Evolutionary conservation across 169 alveolate species (phyloP).

Genomic region (Plasmodium gaboni): DNA sequence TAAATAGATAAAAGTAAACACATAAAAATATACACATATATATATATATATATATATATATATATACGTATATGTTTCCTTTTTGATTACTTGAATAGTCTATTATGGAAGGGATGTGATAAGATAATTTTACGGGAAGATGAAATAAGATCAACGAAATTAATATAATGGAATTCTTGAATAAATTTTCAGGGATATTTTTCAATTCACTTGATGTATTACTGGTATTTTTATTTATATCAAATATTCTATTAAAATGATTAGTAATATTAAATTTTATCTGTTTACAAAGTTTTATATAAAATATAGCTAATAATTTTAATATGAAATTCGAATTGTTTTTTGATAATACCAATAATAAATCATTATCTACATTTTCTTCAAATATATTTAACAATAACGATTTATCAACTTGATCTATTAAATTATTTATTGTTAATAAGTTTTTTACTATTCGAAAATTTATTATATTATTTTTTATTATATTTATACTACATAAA

Average conservation of each 20-base stretch:
- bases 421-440: constrained; percentile 38
- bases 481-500: constrained; percentile 6
- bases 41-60: neutral
- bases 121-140: constrained; percentile 4
- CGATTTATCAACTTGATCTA: constrained; percentile 40
- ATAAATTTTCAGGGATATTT: constrained; percentile 32
- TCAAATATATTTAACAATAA: constrained; percentile 30
- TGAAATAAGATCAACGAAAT: constrained; percentile 28
- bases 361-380: constrained; percentile 33
- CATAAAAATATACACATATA: neutral
- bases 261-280: constrained; percentile 31
- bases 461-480: constrained; percentile 25
- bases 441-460: constrained; percentile 50
- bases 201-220: constrained; percentile 20
- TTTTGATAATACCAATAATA: constrained; percentile 55
- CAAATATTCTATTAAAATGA: constrained; percentile 34
- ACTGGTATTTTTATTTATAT: constrained; percentile 2
- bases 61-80: neutral
- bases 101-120: constrained; percentile 32
- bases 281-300: constrained; percentile 27
- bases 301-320: constrained; percentile 49
- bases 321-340: constrained; percentile 52
- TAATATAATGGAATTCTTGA: constrained; percentile 32
- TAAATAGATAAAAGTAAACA: neutral
- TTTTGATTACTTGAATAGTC: constrained; percentile 63